phyloP scores from a whole-genome alignment of 805 yeast species.

The Pichia cabralensis region DNA sequence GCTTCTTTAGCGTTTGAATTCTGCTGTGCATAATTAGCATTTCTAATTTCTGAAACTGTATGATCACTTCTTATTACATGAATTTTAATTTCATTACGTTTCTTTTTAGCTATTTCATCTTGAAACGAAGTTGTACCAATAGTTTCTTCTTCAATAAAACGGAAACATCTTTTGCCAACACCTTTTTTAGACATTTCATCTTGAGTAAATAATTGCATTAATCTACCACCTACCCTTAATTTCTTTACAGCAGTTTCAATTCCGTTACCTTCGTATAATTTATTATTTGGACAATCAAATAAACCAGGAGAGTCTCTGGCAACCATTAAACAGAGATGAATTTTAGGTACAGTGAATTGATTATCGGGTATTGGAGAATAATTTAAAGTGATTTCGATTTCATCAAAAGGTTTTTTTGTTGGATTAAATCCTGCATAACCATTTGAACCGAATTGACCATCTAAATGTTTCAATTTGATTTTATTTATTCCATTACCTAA shows the following conservation, averaged over 20 bases:
- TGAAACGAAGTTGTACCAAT: constrained; percentile 42
- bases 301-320: constrained; percentile 65
- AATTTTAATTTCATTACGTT: constrained; percentile 59
- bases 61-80: constrained; percentile 63
- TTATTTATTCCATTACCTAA: constrained; percentile 49
- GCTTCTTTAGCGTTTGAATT: constrained; percentile 58
- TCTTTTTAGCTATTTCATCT: constrained; percentile 25
- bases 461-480: constrained; percentile 39
- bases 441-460: constrained; percentile 25
- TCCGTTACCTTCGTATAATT: constrained; percentile 48
- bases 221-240: constrained; percentile 69
- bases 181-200: constrained; percentile 81
- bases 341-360: constrained; percentile 46
- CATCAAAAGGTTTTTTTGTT: constrained; percentile 11
- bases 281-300: constrained; percentile 60
- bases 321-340: constrained; percentile 69
- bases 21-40: constrained; percentile 81
- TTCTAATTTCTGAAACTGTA: constrained; percentile 62
- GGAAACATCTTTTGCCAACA: constrained; percentile 69
- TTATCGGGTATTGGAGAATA: constrained; percentile 41
- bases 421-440: constrained; percentile 23
- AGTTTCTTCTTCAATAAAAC: constrained; percentile 57
- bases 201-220: constrained; percentile 86
- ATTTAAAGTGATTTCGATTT: constrained; percentile 22
- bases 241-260: constrained; percentile 64